Conservation (phyloP, 2,329 filamentous ascomycete species). For the Trichocomaceae sp. region DNA sequence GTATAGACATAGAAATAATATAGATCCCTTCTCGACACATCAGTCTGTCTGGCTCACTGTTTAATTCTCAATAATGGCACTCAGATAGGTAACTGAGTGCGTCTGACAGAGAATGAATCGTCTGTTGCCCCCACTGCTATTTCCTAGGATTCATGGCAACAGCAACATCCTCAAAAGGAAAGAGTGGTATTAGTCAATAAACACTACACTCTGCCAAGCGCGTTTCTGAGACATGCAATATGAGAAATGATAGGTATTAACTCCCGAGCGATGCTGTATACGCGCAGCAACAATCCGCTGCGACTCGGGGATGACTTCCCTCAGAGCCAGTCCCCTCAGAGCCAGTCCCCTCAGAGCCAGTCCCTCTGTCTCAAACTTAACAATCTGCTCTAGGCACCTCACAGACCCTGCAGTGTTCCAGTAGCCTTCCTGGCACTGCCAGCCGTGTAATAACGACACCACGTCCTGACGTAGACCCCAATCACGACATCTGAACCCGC, state of each 20-base stretch:
- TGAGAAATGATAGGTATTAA: background rate
- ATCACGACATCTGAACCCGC: slow-evolving; percentile 28
- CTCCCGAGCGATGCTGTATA: slow-evolving; percentile 9
- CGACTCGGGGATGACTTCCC: slow-evolving; percentile 9
- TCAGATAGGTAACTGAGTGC: too few species aligned
- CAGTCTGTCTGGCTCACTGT: too few species aligned
- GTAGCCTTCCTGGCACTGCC: slow-evolving; percentile 12
- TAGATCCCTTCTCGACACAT: background rate
- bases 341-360: too few species aligned
- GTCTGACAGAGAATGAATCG: too few species aligned
- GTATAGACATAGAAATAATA: background rate
- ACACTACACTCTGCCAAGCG: background rate
- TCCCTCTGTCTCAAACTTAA: slow-evolving; percentile 11
- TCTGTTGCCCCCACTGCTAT: too few species aligned
- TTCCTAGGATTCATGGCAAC: too few species aligned
- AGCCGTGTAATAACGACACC: slow-evolving; percentile 5
- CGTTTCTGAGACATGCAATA: background rate
- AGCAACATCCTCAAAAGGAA: too few species aligned
- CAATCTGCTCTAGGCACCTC: slow-evolving; percentile 5
- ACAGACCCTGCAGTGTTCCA: slow-evolving; percentile 7
- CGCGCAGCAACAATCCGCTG: slow-evolving; percentile 9
- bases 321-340: too few species aligned
- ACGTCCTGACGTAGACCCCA: slow-evolving; percentile 16
- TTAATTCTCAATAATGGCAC: too few species aligned
- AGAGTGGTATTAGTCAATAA: background rate